A percentile compares a stretch with the other conserved stretches of the same genome.
These are phyloP conservation scores for Drechslerella dactyloides DNA, from an alignment of 2,329 filamentous ascomycete genomes.

Conservation along the genomic window DNA sequence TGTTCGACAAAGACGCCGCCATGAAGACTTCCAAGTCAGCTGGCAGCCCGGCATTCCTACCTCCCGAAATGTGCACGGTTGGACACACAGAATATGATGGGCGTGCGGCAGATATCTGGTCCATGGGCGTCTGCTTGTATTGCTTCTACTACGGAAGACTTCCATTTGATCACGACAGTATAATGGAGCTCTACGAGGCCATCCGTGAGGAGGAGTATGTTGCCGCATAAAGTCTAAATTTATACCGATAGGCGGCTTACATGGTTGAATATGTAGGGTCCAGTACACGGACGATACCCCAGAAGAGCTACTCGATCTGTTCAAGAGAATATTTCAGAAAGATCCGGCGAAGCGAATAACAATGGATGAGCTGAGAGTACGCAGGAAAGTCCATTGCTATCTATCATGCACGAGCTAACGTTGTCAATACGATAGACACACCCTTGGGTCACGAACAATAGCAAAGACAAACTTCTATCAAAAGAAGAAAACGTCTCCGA, in stretches of 20 bases:
- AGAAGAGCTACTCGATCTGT: conserved; percentile 74
- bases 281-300: conserved; percentile 70
- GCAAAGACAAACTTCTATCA: conserved; percentile 77
- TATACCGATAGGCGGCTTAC: neutral
- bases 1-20: conserved; percentile 85
- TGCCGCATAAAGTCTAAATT: neutral
- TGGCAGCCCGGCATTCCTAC: conserved; percentile 91
- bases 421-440: conserved; percentile 69
- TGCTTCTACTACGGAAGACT: conserved; percentile 88
- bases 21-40: conserved; percentile 95
- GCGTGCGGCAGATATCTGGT: conserved; percentile 93
- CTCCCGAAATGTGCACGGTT: conserved; percentile 86
- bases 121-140: conserved; percentile 94
- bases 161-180: conserved; percentile 78
- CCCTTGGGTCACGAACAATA: conserved; percentile 86
- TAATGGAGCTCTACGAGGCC: conserved; percentile 86
- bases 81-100: conserved; percentile 88
- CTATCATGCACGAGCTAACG: neutral
- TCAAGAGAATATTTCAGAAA: conserved; percentile 78
- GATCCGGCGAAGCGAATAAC: conserved; percentile 81
- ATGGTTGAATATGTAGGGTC: conserved; percentile 57
- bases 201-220: conserved; percentile 72
- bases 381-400: conserved; percentile 56
- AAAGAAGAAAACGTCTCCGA: conserved; percentile 84
- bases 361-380: conserved; percentile 80